Evolutionary conservation across 2,329 filamentous ascomycete species (phyloP), one percentile per base, ranked within the genome.

Genomic region (Nigrograna mackinnonii): DNA sequence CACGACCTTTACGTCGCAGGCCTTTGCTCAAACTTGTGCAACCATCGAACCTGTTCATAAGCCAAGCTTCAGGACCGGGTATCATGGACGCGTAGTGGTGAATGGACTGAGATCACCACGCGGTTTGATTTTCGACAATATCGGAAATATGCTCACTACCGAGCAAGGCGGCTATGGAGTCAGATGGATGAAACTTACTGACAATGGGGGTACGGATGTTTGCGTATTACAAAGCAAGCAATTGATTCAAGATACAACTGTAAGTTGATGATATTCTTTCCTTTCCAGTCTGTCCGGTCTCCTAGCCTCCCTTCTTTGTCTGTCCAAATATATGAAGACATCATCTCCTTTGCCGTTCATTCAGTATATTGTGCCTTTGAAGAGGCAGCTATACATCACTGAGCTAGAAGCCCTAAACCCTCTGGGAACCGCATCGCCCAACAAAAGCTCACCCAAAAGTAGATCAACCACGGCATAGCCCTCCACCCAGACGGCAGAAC

Each of bases 51-150:
- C 42, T 20, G 46, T 35, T 4, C 24, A 43, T 9, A 12, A 21
- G 2, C 13, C 46, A 2, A 45, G 37, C 5, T 48, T 44, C 18
- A 42, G 37, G 2, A 36, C 45, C 19, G 45, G 45, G 5, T 48
- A 48, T 24, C 42, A 34, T 37, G 45, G 45, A 18, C 34, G 44
- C 6, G 47, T 47, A 6, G 32, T 46, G 13, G 41, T 49, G 43
- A 49, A 49, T 34, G 43, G 46, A 6, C 32, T 49, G 14, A 39
- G 36, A 19, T 32, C 30, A 2, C 46, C 46, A 17, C 38, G 43
- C 6, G 35, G 43, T 24, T 24, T 49, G 20, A 43, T 49, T n/a
- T 46, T 49, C 36, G 46, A 49, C 33, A 43, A 35, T 18, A 17
- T 43, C 22, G 43, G 46, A n/a, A 49, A 49, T 36, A 33, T 49